Percentiles rank a stretch among this genome's conserved stretches.
Evolutionary conservation across 192 early-diverging fungal genomes (phyloP).

Genomic region (Chytriomyces sp.): DNA sequence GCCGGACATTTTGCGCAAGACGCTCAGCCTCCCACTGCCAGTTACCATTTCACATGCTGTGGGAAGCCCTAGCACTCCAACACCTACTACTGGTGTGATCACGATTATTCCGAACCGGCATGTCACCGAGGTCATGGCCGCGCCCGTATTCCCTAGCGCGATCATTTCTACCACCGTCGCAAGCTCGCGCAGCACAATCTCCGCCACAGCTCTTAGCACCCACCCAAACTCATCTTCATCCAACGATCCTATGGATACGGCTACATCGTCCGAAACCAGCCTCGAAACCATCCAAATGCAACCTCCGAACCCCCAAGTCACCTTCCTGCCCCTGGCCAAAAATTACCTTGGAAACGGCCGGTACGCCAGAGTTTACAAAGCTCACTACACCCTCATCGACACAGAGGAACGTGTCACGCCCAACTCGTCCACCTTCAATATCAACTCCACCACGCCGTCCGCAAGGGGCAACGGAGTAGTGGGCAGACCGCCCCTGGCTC

Average conservation of each 20-base stretch:
- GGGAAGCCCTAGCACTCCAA: neutral
- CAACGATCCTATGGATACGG: slow-evolving; percentile 20
- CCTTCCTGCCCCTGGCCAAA: slow-evolving; percentile 50
- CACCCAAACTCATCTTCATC: neutral
- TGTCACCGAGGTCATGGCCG: neutral
- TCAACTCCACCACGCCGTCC: neutral
- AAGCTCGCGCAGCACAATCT: neutral
- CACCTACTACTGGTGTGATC: no score
- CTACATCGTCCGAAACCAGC: slow-evolving; percentile 14
- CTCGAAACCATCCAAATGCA: slow-evolving; percentile 21
- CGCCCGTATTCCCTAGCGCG: neutral
- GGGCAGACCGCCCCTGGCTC: neutral
- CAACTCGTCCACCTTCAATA: neutral
- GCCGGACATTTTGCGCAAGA: neutral
- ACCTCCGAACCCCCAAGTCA: slow-evolving; percentile 41
- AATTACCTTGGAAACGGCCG: slow-evolving; percentile 58
- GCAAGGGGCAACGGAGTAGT: no score
- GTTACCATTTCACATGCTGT: neutral
- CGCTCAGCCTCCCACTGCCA: neutral
- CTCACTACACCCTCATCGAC: slow-evolving; percentile 37
- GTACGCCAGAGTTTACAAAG: slow-evolving; percentile 48
- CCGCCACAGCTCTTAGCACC: neutral
- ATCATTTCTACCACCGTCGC: neutral
- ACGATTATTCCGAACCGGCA: no score
- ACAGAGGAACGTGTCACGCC: neutral